Evolutionary conservation across 306 rosid species (phyloP).

Genomic region (Canavalia ensiformis): DNA sequence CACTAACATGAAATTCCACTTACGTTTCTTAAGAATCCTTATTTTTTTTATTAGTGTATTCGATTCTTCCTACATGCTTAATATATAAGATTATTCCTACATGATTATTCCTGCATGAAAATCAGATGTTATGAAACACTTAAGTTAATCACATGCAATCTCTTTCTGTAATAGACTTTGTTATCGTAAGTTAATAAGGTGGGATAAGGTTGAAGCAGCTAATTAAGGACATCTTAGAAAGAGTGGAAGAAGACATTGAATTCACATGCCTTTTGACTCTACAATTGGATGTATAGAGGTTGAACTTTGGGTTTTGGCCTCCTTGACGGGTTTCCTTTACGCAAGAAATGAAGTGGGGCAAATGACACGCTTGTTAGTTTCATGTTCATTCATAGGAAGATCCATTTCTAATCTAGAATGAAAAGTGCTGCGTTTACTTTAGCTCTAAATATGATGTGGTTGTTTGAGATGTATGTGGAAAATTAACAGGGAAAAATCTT

Average conservation of each 20-base stretch:
- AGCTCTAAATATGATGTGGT: not conserved
- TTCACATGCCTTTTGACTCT: not conserved
- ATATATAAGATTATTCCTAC: not conserved
- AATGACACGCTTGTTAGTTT: not conserved
- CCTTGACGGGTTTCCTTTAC: conserved; percentile 22
- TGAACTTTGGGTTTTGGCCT: not conserved
- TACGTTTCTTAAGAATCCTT: not conserved
- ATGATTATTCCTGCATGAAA: not conserved
- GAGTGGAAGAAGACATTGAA: not conserved
- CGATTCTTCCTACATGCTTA: not conserved
- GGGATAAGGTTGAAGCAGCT: not conserved
- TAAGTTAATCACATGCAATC: not conserved
- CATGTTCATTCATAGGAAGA: not conserved
- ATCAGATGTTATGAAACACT: conserved; percentile 6
- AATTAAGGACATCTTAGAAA: not conserved
- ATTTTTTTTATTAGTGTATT: not conserved
- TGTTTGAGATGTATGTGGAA: not conserved
- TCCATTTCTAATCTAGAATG: not conserved
- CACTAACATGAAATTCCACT: not conserved
- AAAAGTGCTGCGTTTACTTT: not conserved
- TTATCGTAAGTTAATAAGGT: not conserved
- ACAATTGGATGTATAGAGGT: not conserved
- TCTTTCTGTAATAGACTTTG: not conserved
- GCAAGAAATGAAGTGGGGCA: not conserved
- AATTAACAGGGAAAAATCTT: not conserved